phyloP scores from a whole-genome alignment of 768 basidiomycete genomes.

The Tulasnella sp. region DNA sequence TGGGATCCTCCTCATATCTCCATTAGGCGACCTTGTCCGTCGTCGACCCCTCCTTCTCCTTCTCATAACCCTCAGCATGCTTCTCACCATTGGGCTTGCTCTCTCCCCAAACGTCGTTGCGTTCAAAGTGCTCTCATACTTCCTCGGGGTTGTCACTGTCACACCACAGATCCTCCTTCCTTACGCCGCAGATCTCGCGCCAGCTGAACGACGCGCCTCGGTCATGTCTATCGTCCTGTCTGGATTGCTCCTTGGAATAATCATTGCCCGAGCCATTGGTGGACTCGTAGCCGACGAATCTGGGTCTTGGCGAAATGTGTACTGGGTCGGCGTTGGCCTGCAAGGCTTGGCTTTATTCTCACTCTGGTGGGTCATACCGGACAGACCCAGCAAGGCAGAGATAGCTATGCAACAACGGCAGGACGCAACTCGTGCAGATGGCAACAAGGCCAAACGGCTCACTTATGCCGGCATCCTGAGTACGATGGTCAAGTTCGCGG shows the following conservation, averaged over 20 bases:
- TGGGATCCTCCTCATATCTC: slow-evolving; percentile 65
- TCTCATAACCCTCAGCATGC: slow-evolving; percentile 42
- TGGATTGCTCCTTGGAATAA: slow-evolving; percentile 53
- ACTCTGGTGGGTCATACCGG: slow-evolving; percentile 33
- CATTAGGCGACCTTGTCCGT: slow-evolving; percentile 74
- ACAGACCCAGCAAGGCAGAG: slow-evolving; percentile 31
- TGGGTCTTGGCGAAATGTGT: slow-evolving; percentile 42
- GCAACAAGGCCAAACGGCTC: slow-evolving; percentile 23
- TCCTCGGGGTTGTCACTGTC: slow-evolving; percentile 60
- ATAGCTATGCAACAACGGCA: background rate
- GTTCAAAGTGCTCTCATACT: slow-evolving; percentile 59
- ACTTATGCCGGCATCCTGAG: slow-evolving; percentile 30
- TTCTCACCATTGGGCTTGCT: slow-evolving; percentile 62
- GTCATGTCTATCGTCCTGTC: slow-evolving; percentile 53
- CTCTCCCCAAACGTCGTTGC: slow-evolving; percentile 46
- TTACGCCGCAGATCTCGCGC: slow-evolving; percentile 71
- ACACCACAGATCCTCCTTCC: slow-evolving; percentile 56
- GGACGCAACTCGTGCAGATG: background rate
- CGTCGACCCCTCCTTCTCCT: slow-evolving; percentile 58
- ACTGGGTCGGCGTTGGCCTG: slow-evolving; percentile 33
- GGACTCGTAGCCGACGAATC: slow-evolving; percentile 64
- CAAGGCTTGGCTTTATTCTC: slow-evolving; percentile 24
- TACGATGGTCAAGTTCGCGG: slow-evolving; percentile 66
- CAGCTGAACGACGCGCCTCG: slow-evolving; percentile 59
- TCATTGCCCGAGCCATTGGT: slow-evolving; percentile 65